A percentile compares a stretch with the other conserved stretches of the same genome.
phyloP scores from a whole-genome alignment of 1,284 basidiomycete genomes.

The Heterobasidion occidentale region DNA sequence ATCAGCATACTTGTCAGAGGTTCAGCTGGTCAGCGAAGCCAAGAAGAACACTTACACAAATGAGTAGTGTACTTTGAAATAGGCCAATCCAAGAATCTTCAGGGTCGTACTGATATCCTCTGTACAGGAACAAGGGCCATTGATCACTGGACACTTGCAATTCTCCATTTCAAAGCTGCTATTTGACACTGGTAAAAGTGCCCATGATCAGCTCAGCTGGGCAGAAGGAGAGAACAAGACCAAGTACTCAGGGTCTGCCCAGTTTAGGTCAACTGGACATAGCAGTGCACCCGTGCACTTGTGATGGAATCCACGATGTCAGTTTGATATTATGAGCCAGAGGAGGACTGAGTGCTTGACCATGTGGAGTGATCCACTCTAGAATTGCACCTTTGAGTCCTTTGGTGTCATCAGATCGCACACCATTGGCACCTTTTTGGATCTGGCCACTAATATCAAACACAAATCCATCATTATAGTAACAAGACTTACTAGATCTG shows the following conservation, averaged over 20 bases:
- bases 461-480: neutral
- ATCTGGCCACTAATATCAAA: neutral
- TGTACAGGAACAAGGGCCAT: slow-evolving; percentile 9
- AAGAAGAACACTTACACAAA: slow-evolving; percentile 6
- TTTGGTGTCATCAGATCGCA: slow-evolving; percentile 8
- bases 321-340: slow-evolving; percentile 7
- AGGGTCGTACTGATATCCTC: slow-evolving; percentile 2
- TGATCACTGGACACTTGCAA: slow-evolving; percentile 4
- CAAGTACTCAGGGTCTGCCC: neutral
- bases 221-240: neutral
- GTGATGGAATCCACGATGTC: slow-evolving; percentile 7
- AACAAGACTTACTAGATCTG: neutral
- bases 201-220: neutral
- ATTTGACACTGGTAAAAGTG: slow-evolving; percentile 1
- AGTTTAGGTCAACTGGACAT: slow-evolving; percentile 8
- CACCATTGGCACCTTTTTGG: slow-evolving; percentile 6
- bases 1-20: neutral
- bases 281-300: slow-evolving; percentile 4
- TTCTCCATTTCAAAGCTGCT: slow-evolving; percentile 1
- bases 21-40: neutral
- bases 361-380: slow-evolving; percentile 8
- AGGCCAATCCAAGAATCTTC: slow-evolving; percentile 10
- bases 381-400: slow-evolving; percentile 8
- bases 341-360: slow-evolving; percentile 5
- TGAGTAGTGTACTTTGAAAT: slow-evolving; percentile 2